These are phyloP conservation scores for Septoria petroselini DNA, from an alignment of 2,329 filamentous ascomycete species.

Conservation along the genomic window DNA sequence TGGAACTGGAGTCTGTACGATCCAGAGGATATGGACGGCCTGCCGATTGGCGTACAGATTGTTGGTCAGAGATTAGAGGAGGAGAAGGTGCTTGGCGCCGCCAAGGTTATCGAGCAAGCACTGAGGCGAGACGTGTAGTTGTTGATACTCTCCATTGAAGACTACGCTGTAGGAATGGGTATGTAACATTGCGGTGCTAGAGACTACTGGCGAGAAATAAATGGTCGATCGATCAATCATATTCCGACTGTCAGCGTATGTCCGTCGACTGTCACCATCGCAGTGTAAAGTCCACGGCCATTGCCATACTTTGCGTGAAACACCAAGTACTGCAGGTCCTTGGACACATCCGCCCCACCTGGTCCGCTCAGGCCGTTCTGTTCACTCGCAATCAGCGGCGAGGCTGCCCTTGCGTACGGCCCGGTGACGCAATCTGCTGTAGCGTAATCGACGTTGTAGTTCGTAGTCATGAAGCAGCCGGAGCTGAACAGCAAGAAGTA, in stretches of 20 bases:
- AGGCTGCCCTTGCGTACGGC: constrained; percentile 33
- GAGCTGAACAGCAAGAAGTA: constrained; percentile 42
- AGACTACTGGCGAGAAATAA: too few species aligned
- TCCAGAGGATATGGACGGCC: constrained; percentile 73
- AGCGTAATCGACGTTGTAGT: constrained; percentile 39
- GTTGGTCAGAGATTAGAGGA: constrained; percentile 75
- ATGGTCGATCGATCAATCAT: too few species aligned
- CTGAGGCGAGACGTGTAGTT: too few species aligned
- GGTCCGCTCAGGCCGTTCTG: constrained; percentile 33
- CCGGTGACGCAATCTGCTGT: constrained; percentile 33
- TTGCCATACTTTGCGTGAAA: constrained; percentile 35
- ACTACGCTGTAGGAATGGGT: too few species aligned
- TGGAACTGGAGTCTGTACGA: constrained; percentile 64
- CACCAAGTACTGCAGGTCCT: constrained; percentile 34
- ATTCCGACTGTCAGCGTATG: constrained; percentile 8
- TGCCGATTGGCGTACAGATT: constrained; percentile 79
- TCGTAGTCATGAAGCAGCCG: constrained; percentile 34
- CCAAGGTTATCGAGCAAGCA: constrained; percentile 38
- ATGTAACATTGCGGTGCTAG: too few species aligned
- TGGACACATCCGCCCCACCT: constrained; percentile 35
- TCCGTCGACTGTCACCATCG: constrained; percentile 6
- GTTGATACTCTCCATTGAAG: too few species aligned
- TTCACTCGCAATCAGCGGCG: constrained; percentile 32
- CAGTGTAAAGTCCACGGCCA: constrained; percentile 28
- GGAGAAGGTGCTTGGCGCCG: constrained; percentile 76